Evolutionary conservation across 2,329 filamentous ascomycete genomes (phyloP).

Genomic region (Lachnellula subtilissima): DNA sequence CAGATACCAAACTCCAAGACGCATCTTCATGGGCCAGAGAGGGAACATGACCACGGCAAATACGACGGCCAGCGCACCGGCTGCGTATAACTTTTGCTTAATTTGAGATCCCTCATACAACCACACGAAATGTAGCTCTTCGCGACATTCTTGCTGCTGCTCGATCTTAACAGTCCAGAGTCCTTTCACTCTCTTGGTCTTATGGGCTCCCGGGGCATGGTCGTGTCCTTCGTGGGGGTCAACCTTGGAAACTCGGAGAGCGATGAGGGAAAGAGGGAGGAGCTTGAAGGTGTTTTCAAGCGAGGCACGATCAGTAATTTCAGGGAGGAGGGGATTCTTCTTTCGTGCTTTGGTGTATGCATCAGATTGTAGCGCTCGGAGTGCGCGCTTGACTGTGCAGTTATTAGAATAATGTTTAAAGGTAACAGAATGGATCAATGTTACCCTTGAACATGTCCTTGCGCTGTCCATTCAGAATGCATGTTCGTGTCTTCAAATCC

Average conservation of each 20-base stretch:
- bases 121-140: conserved; percentile 95
- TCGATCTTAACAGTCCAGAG: conserved; percentile 95
- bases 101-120: conserved; percentile 91
- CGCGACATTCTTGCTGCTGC: conserved; percentile 83
- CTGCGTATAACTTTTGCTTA: conserved; percentile 89
- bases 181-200: conserved; percentile 86
- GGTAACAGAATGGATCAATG: conserved; percentile 3
- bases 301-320: conserved; percentile 79
- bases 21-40: conserved; percentile 86
- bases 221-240: conserved; percentile 74
- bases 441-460: conserved; percentile 97
- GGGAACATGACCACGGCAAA: conserved; percentile 92
- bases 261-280: conserved; percentile 88
- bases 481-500: conserved; percentile 82
- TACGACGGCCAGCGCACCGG: conserved; percentile 74
- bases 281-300: conserved; percentile 95
- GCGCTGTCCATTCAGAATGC: conserved; percentile 90
- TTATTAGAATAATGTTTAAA: conserved; percentile 7
- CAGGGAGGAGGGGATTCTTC: conserved; percentile 85
- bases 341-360: conserved; percentile 84
- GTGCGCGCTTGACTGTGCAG: conserved; percentile 79
- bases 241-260: conserved; percentile 79
- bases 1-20: conserved; percentile 94
- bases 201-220: conserved; percentile 57
- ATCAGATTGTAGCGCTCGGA: conserved; percentile 82